Evolutionary conservation across 768 basidiomycete genomes (phyloP).

Genomic region (Mycena albidolilacea): DNA sequence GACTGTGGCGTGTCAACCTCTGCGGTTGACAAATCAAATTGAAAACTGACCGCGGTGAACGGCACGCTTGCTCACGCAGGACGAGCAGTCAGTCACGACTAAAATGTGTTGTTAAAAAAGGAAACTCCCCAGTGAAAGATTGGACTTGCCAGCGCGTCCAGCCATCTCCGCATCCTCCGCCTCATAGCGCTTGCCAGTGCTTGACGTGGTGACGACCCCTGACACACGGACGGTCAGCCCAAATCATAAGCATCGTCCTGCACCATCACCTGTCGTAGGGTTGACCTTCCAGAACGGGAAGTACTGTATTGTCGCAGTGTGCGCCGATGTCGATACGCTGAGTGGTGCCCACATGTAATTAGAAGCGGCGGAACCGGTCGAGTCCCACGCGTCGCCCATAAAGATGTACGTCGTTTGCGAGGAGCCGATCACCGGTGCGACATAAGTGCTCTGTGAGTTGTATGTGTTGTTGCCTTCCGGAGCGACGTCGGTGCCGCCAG

Average conservation of each 20-base stretch:
- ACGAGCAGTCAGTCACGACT: constrained; percentile 3
- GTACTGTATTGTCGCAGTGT: constrained; percentile 4
- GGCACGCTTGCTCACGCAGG: constrained; percentile 1
- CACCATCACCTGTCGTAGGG: not conserved
- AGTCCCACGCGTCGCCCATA: constrained; percentile 12
- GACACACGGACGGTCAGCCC: not conserved
- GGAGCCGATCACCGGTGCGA: constrained; percentile 6
- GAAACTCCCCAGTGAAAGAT: not conserved
- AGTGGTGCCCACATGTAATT: constrained; percentile 2
- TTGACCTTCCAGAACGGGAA: constrained; percentile 4
- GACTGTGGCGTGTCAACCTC: not conserved
- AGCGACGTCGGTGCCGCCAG: constrained; percentile 29
- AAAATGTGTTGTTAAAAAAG: not conserved
- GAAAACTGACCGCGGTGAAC: not conserved
- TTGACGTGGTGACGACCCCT: not conserved
- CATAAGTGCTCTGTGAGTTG: constrained; percentile 27
- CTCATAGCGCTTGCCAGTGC: not conserved
- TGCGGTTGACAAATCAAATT: not conserved
- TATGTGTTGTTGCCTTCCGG: constrained; percentile 28
- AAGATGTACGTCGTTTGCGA: constrained; percentile 16
- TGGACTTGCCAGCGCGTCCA: not conserved
- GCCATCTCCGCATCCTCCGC: not conserved
- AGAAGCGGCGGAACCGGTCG: not conserved
- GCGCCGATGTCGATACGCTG: not conserved
- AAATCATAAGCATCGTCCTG: not conserved